A percentile compares a stretch with the other conserved stretches of the same genome.
Evolutionary conservation across 805 yeast genomes (phyloP).

Genomic region (Candida loeiensis): DNA sequence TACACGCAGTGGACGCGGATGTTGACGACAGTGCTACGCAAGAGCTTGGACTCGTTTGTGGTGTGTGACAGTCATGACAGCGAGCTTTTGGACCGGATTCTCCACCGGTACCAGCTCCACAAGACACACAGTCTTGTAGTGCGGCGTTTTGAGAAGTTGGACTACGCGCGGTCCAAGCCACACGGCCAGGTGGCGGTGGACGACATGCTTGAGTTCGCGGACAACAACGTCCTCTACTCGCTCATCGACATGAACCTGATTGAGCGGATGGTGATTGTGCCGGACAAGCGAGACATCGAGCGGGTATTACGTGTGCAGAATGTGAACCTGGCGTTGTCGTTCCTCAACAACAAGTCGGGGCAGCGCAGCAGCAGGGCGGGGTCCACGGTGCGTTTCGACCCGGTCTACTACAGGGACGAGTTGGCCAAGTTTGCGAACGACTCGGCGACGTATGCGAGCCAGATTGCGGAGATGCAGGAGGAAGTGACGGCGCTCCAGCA

Average conservation of each 20-base stretch:
- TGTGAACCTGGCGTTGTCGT: constrained; percentile 40
- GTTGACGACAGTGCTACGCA: constrained; percentile 53
- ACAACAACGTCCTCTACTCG: constrained; percentile 54
- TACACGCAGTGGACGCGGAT: constrained; percentile 56
- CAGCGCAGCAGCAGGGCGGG: constrained; percentile 36
- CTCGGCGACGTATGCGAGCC: constrained; percentile 12
- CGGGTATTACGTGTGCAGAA: constrained; percentile 28
- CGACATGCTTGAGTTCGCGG: constrained; percentile 57
- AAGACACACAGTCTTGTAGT: constrained; percentile 33
- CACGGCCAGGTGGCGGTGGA: constrained; percentile 41
- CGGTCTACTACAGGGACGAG: constrained; percentile 42
- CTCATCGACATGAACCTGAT: constrained; percentile 61
- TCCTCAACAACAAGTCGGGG: constrained; percentile 44
- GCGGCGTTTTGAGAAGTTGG: constrained; percentile 56
- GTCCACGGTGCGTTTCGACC: constrained; percentile 51
- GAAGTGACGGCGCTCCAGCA: constrained; percentile 11
- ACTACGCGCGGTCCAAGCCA: constrained; percentile 47
- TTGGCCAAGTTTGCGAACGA: constrained; percentile 28
- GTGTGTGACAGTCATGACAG: constrained; percentile 66
- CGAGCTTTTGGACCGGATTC: constrained; percentile 23
- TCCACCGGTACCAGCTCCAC: constrained; percentile 26
- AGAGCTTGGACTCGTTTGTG: constrained; percentile 57
- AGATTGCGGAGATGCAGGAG: constrained; percentile 13
- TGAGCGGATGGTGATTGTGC: constrained; percentile 56
- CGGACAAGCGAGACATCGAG: constrained; percentile 51